Conservation (phyloP, 805 yeast genomes). For the Ogataea thermomethanolica region DNA sequence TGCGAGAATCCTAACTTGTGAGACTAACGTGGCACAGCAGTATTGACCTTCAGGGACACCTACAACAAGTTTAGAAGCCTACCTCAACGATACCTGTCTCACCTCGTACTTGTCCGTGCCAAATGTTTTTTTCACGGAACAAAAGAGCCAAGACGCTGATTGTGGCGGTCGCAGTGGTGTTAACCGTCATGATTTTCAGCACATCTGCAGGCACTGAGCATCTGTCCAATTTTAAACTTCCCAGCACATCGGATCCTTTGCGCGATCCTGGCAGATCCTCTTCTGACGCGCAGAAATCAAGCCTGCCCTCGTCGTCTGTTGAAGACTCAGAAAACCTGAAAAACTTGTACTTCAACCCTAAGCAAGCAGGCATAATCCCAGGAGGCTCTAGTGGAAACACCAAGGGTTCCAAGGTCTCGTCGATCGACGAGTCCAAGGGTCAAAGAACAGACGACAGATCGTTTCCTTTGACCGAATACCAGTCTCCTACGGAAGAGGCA, state of each 20-base stretch:
- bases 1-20: too few relatives aligned
- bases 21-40: too few relatives aligned
- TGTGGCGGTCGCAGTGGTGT: slow-evolving; percentile 11
- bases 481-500: slow-evolving; percentile 28
- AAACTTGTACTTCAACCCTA: slow-evolving; percentile 23
- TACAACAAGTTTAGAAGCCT: too few relatives aligned
- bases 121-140: slow-evolving; percentile 20
- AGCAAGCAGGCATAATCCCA: slow-evolving; percentile 19
- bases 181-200: slow-evolving; percentile 10
- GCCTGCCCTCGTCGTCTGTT: slow-evolving; percentile 8
- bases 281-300: slow-evolving; percentile 9
- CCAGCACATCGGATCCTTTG: slow-evolving; percentile 5
- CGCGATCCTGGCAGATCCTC: slow-evolving; percentile 1
- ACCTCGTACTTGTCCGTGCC: background rate
- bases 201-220: slow-evolving; percentile 7
- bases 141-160: slow-evolving; percentile 22
- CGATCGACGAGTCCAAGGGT: slow-evolving; percentile 24
- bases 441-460: slow-evolving; percentile 28
- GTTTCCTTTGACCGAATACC: slow-evolving; percentile 25
- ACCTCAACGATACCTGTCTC: too few relatives aligned
- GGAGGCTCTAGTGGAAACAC: slow-evolving; percentile 32
- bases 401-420: slow-evolving; percentile 18
- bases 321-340: slow-evolving; percentile 24
- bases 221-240: slow-evolving; percentile 9
- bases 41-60: too few relatives aligned